Percentiles rank a stretch among this genome's conserved stretches.
Evolutionary conservation across 352 stramenopile species (phyloP).

Genomic region (Globisporangium paroecandrum): DNA sequence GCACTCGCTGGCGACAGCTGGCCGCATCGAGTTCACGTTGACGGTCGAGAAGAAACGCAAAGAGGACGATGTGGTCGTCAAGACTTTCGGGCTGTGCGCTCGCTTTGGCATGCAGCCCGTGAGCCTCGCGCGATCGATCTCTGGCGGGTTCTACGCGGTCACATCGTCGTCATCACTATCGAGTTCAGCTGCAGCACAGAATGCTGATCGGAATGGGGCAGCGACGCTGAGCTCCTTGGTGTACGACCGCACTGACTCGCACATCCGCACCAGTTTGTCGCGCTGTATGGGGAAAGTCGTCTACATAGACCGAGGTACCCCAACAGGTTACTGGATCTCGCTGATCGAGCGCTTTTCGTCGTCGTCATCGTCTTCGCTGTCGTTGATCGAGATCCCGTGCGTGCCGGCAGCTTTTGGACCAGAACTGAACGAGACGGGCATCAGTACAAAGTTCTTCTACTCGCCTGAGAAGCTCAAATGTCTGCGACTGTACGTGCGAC

Average conservation of each 20-base stretch:
- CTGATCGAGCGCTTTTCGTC: slow-evolving; percentile 25
- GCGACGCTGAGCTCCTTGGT: slow-evolving; percentile 33
- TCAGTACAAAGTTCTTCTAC: slow-evolving; percentile 54
- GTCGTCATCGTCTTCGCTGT: not conserved
- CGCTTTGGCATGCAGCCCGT: slow-evolving; percentile 46
- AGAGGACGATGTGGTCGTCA: slow-evolving; percentile 22
- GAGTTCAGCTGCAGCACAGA: not conserved
- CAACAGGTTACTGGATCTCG: slow-evolving; percentile 56
- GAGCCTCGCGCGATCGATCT: slow-evolving; percentile 36
- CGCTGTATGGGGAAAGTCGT: slow-evolving; percentile 49
- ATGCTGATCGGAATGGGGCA: slow-evolving; percentile 7
- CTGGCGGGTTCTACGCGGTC: slow-evolving; percentile 27
- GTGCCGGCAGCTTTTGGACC: slow-evolving; percentile 56
- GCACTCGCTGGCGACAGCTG: slow-evolving; percentile 50
- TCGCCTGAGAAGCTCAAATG: slow-evolving; percentile 61
- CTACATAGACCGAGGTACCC: slow-evolving; percentile 51
- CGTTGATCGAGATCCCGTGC: slow-evolving; percentile 54
- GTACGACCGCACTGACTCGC: slow-evolving; percentile 43
- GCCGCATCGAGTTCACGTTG: slow-evolving; percentile 46
- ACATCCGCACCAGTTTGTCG: slow-evolving; percentile 40
- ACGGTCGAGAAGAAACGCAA: slow-evolving; percentile 30
- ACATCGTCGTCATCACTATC: slow-evolving; percentile 16
- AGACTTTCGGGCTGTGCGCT: slow-evolving; percentile 43
- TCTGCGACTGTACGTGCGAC: slow-evolving; percentile 60
- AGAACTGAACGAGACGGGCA: slow-evolving; percentile 26